A percentile compares a stretch with the other conserved stretches of the same genome.
Conservation (phyloP, 2,329 filamentous ascomycete genomes). For the Aureobasidium sp. region DNA sequence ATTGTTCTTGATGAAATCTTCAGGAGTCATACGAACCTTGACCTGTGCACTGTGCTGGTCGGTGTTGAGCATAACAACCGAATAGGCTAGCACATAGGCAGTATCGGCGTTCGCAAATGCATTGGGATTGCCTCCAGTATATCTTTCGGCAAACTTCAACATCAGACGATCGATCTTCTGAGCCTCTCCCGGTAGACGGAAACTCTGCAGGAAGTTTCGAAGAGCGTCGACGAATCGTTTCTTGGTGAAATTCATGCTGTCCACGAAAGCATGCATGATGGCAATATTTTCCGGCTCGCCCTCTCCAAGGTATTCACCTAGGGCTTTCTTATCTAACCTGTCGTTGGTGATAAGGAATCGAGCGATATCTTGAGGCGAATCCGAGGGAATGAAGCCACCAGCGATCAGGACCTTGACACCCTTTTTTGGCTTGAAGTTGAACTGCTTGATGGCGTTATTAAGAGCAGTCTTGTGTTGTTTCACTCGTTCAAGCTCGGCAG, state of each 20-base stretch:
- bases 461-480: conserved; percentile 91
- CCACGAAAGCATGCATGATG: conserved; percentile 97
- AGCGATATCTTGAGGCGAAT: conserved; percentile 73
- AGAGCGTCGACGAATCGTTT: conserved; percentile 88
- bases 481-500: conserved; percentile 84
- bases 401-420: conserved; percentile 77
- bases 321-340: conserved; percentile 77
- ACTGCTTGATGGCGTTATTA: conserved; percentile 77
- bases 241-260: conserved; percentile 86
- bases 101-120: conserved; percentile 98
- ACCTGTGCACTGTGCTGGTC: conserved; percentile 90
- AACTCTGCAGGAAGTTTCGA: conserved; percentile 84
- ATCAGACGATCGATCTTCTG: conserved; percentile 99
- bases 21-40: conserved; percentile 80
- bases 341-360: conserved; percentile 74
- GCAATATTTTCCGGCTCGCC: conserved; percentile 89
- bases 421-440: conserved; percentile 96
- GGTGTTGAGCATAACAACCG: conserved; percentile 92
- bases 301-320: conserved; percentile 91
- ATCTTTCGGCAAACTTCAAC: conserved; percentile 96
- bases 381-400: conserved; percentile 78
- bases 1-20: conserved; percentile 99
- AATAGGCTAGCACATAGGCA: conserved; percentile 91
- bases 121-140: conserved; percentile 89
- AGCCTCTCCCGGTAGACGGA: conserved; percentile 87